Conservation (phyloP, 2,329 filamentous ascomycete species). For the Diplodia corticola region DNA sequence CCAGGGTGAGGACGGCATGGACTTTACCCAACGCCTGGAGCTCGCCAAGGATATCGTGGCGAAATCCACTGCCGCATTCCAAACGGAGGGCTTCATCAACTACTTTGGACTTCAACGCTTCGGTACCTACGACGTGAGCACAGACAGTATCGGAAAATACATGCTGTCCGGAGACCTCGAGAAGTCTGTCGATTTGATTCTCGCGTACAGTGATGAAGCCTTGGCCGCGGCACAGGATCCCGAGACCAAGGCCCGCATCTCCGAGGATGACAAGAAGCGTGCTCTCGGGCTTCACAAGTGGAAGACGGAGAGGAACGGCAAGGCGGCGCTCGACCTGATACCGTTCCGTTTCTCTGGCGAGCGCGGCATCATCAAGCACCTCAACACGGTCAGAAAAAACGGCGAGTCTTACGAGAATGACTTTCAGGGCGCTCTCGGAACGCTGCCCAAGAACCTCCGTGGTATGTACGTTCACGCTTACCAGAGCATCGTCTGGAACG, state of each 20-base stretch:
- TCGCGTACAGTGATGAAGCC: slow-evolving; percentile 68
- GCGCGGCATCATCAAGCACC: slow-evolving; percentile 72
- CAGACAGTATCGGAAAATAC: slow-evolving; percentile 79
- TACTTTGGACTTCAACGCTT: slow-evolving; percentile 98
- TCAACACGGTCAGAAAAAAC: slow-evolving; percentile 54
- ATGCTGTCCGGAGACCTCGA: slow-evolving; percentile 81
- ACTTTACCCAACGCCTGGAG: slow-evolving; percentile 41
- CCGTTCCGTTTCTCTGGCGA: slow-evolving; percentile 84
- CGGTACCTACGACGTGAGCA: slow-evolving; percentile 82
- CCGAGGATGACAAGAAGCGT: slow-evolving; percentile 74
- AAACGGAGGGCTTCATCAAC: slow-evolving; percentile 83
- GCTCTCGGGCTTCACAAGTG: slow-evolving; percentile 78
- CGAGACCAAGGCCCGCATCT: slow-evolving; percentile 52
- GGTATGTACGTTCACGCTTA: slow-evolving; percentile 98
- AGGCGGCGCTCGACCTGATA: slow-evolving; percentile 65
- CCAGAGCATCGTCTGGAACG: slow-evolving; percentile 94
- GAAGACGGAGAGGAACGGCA: slow-evolving; percentile 59
- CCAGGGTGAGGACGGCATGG: slow-evolving; percentile 43
- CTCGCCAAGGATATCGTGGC: slow-evolving; percentile 55
- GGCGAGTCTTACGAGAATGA: slow-evolving; percentile 54
- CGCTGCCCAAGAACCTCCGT: slow-evolving; percentile 77
- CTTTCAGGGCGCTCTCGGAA: slow-evolving; percentile 76
- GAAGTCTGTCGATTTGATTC: slow-evolving; percentile 73
- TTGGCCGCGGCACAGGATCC: slow-evolving; percentile 55
- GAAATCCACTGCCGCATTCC: slow-evolving; percentile 65